phyloP scores from a whole-genome alignment of 2,329 filamentous ascomycete genomes.

The Calonectria montana region DNA sequence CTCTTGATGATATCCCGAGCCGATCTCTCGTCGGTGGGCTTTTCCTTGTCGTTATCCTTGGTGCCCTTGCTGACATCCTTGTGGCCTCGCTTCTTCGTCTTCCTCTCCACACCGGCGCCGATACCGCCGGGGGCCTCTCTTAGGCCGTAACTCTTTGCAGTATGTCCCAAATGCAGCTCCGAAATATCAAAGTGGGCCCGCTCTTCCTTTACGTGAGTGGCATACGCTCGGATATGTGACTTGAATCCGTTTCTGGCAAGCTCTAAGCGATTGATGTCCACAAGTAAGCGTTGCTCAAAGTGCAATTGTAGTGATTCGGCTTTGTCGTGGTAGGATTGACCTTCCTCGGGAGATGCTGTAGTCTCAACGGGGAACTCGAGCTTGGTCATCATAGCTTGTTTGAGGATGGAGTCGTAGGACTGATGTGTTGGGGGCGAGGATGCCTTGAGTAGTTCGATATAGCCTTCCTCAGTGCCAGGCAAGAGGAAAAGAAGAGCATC shows the following conservation, averaged over 20 bases:
- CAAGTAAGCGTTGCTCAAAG: constrained; percentile 68
- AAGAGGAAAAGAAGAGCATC: constrained; percentile 90
- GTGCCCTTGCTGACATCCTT: constrained; percentile 46
- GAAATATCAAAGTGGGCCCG: constrained; percentile 91
- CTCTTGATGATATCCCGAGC: constrained; percentile 62
- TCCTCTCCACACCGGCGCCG: constrained; percentile 65
- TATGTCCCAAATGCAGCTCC: constrained; percentile 88
- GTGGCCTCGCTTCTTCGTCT: constrained; percentile 54
- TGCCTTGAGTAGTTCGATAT: constrained; percentile 77
- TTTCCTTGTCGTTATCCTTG: constrained; percentile 55
- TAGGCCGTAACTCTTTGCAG: constrained; percentile 92
- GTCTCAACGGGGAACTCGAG: constrained; percentile 79
- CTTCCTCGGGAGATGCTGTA: constrained; percentile 58
- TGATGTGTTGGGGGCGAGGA: constrained; percentile 61
- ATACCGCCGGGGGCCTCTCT: constrained; percentile 91
- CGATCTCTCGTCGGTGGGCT: constrained; percentile 47
- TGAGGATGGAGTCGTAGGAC: constrained; percentile 65
- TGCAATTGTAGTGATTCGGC: constrained; percentile 70
- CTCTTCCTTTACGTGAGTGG: constrained; percentile 90
- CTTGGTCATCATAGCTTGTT: constrained; percentile 72
- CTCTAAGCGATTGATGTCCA: constrained; percentile 77
- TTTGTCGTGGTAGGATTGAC: constrained; percentile 58
- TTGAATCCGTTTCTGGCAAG: constrained; percentile 88
- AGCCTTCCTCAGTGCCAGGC: constrained; percentile 92
- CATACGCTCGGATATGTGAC: constrained; percentile 93